A percentile compares a stretch with the other conserved stretches of the same genome.
Conservation (phyloP, 257 asterid genomes). For the Solanum pimpinellifolium region DNA sequence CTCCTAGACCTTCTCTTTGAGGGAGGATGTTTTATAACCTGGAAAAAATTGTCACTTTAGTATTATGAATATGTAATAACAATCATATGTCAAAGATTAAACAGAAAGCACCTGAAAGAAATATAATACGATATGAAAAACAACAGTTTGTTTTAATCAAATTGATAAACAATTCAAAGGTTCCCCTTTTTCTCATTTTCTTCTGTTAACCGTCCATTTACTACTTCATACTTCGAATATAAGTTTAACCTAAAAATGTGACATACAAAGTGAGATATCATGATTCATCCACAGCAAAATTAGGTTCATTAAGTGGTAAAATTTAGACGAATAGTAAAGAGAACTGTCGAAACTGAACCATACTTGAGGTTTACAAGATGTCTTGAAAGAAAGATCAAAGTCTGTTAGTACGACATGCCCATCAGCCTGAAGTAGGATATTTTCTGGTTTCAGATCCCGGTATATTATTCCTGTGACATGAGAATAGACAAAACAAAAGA, state of each 20-base stretch:
- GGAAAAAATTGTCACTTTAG: conserved; percentile 2
- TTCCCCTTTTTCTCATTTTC: not conserved
- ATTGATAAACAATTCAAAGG: not conserved
- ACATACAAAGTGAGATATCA: not conserved
- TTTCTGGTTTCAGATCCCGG: conserved; percentile 95
- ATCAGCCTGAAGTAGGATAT: conserved; percentile 72
- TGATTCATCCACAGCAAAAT: not conserved
- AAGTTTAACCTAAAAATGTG: not conserved
- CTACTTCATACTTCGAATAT: not conserved
- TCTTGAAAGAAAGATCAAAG: conserved; percentile 80
- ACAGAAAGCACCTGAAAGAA: not conserved
- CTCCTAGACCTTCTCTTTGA: conserved; percentile 48
- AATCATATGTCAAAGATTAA: not conserved
- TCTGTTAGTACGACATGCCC: conserved; percentile 81
- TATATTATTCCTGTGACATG: conserved; percentile 70
- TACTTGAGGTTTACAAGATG: conserved; percentile 89
- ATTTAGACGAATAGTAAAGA: not conserved
- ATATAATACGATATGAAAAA: not conserved
- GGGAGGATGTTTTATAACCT: conserved; percentile 74
- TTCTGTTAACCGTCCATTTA: not conserved
- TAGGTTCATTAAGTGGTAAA: not conserved
- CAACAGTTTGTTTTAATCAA: not conserved
- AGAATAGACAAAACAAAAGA: conserved; percentile 2
- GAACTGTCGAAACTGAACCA: not conserved
- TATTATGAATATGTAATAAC: not conserved